These are phyloP conservation scores for Sindora glabra DNA, from an alignment of 306 rosid species.

Conservation along the genomic window DNA sequence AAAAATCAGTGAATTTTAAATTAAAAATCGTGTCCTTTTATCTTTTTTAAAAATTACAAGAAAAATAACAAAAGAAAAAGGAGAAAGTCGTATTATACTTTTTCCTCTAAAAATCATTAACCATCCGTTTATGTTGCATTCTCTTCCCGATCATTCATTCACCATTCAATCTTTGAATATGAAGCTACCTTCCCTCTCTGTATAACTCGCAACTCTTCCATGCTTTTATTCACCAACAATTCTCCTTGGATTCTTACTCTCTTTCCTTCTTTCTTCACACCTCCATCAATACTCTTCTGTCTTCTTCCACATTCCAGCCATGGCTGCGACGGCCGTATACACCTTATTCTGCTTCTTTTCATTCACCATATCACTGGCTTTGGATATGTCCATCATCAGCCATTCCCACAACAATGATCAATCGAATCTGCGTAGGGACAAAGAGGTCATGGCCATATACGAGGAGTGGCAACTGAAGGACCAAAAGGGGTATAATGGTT, in stretches of 20 bases:
- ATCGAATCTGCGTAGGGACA: constrained; percentile 17
- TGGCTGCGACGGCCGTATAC: constrained; percentile 23
- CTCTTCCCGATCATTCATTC: background rate
- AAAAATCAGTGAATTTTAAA: too few species aligned
- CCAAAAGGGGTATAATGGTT: constrained; percentile 52
- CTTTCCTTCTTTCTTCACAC: background rate
- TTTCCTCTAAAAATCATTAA: background rate
- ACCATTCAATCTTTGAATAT: background rate
- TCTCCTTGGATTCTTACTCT: background rate
- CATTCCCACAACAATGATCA: background rate
- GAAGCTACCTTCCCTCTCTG: constrained; percentile 12
- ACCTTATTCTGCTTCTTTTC: constrained; percentile 28
- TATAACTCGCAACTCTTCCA: constrained; percentile 10
- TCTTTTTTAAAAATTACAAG: background rate
- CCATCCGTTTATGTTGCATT: background rate
- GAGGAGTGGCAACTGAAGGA: constrained; percentile 58
- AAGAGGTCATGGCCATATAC: constrained; percentile 48
- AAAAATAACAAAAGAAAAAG: too few species aligned
- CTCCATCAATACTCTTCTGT: background rate
- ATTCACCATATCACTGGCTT: constrained; percentile 17
- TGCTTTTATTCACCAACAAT: constrained; percentile 10
- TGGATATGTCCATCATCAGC: constrained; percentile 13
- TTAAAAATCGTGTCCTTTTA: background rate
- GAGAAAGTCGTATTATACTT: too few species aligned
- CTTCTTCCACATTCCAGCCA: constrained; percentile 2